Conservation (phyloP, 192 early-diverging fungal species). For the Chytriomyces confervae region DNA sequence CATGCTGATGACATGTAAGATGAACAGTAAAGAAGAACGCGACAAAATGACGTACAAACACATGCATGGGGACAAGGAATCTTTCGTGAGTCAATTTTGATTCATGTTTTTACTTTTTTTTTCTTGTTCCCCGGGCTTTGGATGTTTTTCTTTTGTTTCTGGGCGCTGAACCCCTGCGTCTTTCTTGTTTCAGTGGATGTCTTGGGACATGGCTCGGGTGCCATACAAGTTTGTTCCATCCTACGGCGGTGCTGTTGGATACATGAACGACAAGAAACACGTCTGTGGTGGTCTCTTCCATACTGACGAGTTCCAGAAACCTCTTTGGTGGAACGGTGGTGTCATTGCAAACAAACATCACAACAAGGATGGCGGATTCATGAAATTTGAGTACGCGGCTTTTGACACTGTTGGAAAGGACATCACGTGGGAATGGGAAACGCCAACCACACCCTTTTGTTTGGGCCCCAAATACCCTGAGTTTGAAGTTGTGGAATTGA, state of each 20-base stretch:
- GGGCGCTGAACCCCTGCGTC: conserved; percentile 63
- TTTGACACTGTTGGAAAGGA: conserved; percentile 28
- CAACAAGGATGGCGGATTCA: conserved; percentile 18
- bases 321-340: conserved; percentile 51
- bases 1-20: conserved; percentile 60
- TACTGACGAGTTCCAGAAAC: conserved; percentile 36
- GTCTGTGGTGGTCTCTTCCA: conserved; percentile 47
- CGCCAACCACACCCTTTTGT: conserved; percentile 44
- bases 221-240: conserved; percentile 63
- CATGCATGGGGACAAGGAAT: conserved; percentile 31
- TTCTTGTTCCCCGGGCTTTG: background rate
- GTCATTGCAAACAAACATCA: conserved; percentile 47
- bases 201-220: conserved; percentile 67
- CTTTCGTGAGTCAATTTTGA: conserved; percentile 10
- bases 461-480: conserved; percentile 23
- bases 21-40: conserved; percentile 49
- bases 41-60: conserved; percentile 31
- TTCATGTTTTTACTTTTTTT: background rate
- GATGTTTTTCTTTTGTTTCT: conserved; percentile 17
- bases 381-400: conserved; percentile 37
- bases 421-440: conserved; percentile 51
- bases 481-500: conserved; percentile 14
- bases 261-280: conserved; percentile 35
- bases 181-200: conserved; percentile 45
- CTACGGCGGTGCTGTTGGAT: conserved; percentile 65